phyloP scores from a whole-genome alignment of 169 alveolate genomes.

The Amoebophrya sp. region DNA sequence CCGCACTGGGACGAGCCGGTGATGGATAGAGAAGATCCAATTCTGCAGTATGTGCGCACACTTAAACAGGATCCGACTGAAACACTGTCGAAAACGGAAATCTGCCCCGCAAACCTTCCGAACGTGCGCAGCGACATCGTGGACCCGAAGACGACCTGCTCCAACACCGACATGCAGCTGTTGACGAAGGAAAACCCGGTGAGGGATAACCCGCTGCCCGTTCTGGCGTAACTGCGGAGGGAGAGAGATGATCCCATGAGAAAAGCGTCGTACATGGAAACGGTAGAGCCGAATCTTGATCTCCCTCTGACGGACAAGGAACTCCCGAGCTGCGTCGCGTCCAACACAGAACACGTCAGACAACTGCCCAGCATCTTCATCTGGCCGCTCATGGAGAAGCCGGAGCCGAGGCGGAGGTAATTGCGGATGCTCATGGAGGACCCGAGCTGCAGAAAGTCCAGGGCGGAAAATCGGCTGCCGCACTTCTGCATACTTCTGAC shows the following conservation, averaged over 20 bases:
- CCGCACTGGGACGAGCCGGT: not conserved
- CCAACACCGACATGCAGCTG: not conserved
- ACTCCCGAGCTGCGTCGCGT: not conserved
- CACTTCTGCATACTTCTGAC: not conserved
- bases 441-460: slow-evolving; percentile 27
- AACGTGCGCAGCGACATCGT: slow-evolving; percentile 17
- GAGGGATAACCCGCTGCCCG: not conserved
- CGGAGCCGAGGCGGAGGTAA: slow-evolving; percentile 1
- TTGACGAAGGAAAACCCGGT: not conserved
- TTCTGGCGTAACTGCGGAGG: not conserved
- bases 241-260: not conserved
- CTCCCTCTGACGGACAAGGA: not conserved
- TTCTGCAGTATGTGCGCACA: not conserved
- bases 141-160: not conserved
- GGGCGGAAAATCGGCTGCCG: not conserved
- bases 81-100: not conserved
- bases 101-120: not conserved
- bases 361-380: not conserved
- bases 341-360: not conserved
- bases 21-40: slow-evolving; percentile 9
- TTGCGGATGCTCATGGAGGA: not conserved
- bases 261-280: not conserved
- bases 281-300: not conserved
- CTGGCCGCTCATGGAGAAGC: not conserved
- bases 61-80: not conserved